Evolutionary conservation across 2,329 filamentous ascomycete genomes (phyloP), one percentile per base, ranked within the genome.

Genomic region (Penicillium psychrosexuale): DNA sequence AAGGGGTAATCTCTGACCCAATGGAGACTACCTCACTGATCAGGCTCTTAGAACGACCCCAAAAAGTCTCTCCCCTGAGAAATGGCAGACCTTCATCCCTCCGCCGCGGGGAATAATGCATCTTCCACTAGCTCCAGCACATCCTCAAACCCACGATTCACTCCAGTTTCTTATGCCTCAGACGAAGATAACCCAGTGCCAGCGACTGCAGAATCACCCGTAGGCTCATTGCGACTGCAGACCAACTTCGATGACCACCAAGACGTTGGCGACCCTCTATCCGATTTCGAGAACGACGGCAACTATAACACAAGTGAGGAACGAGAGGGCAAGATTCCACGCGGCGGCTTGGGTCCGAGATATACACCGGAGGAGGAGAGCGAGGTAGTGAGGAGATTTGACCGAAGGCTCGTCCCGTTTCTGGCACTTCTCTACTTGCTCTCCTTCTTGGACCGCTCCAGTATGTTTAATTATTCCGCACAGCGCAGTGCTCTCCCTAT

Each of bases 371-470:
- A 91, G 51, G 91, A 97, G 71, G 91, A 95, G 68, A 75, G 71
- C 22, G 77, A 79, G 4, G 86, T 95, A 8, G 79, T 91, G 53
- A 80, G 79, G 66, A 91, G 89, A 74, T 84, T 96, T 62, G 91
- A 96, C 70, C 80, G 84, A 53, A 84, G 82, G 60, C 80, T 97
- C 50, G 90, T 96, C 6, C 71, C 89, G 1, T 95, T 96, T 69
- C 81, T 96, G 60, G 88, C 90, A 11, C 70, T 93, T 55, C 79
- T 96, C 12, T 97, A 94, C 69, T 82, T 95, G 79, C 78, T 96
- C 58, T 88, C 86, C 59, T 96, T 96, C 69, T 75, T 96, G 61
- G 91, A 96, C 72, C 82, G 91, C 61, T 92, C 89, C 17, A 96
- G 90, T 91, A 77, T 59, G 80, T 76, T 33, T 31, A 8, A 8